Evolutionary conservation across 345 rosid species (phyloP), one percentile per base, ranked within the genome.

Genomic region (Zanthoxylum bungeanum): DNA sequence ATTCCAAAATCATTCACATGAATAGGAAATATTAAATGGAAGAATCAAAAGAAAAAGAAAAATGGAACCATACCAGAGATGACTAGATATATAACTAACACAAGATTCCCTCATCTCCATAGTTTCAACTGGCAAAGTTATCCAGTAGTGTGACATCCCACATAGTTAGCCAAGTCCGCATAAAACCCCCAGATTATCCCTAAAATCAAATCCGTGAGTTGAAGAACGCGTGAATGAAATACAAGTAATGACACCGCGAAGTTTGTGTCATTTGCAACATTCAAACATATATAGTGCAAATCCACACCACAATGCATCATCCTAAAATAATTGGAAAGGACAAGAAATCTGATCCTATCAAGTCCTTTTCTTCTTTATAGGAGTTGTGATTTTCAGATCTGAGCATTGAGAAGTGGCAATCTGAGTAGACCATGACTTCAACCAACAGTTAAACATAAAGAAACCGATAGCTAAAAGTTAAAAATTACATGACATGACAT

Each of bases 201-300:
- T 16, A 42, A 42, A 12, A 5, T 4, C 47, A 44, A 44, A 14
- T 44, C 7, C 5, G 17, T 12, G 47, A 42, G 47, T 17, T 42
- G 47, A 40, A 42, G 47, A 42, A 42, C 17, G 47, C 1, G 47
- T 42, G 47, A 42, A 17, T 12, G 47, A 42, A 42, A 79, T 70
- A 9, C 76, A 61, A 72, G 75, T 79, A 75, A 71, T 73, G 76
- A 83, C 74, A 72, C 64, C 63, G 66, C 63, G 66, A 78, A 72
- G 68, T 78, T 82, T 78, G 47, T 62, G 83, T 79, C 89, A 77
- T 73, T 77, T 76, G 30, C 87, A 79, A 77, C 83, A 14, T 79
- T 76, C 64, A 36, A 69, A n/a, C n/a, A n/a, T n/a, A n/a, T 50
- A 62, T 66, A 68, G 75, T 82, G 82, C 89, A 78, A 71, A 28